Evolutionary conservation across 345 rosid genomes (phyloP).

Genomic region (Corchorus olitorius): DNA sequence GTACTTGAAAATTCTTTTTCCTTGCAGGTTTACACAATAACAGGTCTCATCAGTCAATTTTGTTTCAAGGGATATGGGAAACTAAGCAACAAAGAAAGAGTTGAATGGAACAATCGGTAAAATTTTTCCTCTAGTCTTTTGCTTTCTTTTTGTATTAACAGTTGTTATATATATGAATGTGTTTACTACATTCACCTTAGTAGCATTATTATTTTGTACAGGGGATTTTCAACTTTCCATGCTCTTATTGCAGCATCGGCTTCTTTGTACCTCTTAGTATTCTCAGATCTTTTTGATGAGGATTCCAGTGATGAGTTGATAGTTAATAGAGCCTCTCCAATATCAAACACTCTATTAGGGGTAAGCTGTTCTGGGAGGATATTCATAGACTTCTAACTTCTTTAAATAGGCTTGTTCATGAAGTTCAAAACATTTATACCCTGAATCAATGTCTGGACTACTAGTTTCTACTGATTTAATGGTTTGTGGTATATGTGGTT

Average conservation of each 20-base stretch:
- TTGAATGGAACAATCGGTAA: constrained; percentile 92
- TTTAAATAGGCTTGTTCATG: background rate
- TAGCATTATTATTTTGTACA: constrained; percentile 31
- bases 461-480: background rate
- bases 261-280: constrained; percentile 60
- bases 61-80: constrained; percentile 57
- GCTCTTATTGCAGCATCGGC: constrained; percentile 63
- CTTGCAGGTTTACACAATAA: constrained; percentile 68
- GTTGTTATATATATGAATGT: background rate
- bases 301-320: constrained; percentile 50
- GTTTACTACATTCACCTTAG: constrained; percentile 1
- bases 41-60: constrained; percentile 49
- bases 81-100: constrained; percentile 48
- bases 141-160: background rate
- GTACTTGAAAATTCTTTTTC: background rate
- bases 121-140: constrained; percentile 13
- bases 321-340: constrained; percentile 50
- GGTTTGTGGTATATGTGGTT: background rate
- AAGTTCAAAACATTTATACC: background rate
- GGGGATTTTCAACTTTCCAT: constrained; percentile 90
- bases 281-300: constrained; percentile 64
- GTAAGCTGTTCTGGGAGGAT: constrained; percentile 35
- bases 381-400: too few relatives aligned
- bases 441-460: background rate
- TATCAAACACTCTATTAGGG: constrained; percentile 67